Evolutionary conservation across 495 filamentous ascomycete genomes (phyloP).

Genomic region (Neurospora pannonica): DNA sequence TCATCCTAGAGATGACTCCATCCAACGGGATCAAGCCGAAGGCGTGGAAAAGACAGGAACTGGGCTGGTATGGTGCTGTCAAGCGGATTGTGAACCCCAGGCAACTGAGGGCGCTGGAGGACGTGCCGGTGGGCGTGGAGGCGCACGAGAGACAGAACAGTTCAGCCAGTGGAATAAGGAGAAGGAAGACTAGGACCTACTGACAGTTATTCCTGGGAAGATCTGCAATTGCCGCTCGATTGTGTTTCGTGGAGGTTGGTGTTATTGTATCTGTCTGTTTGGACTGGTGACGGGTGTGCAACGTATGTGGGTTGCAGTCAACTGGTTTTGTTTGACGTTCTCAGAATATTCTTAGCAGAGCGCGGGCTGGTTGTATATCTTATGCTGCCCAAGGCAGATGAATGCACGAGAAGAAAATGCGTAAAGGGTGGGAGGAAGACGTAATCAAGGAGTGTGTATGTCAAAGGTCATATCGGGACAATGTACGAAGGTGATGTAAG

Average conservation of each 20-base stretch:
- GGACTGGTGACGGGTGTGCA: neutral
- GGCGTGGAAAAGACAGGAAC: conserved; percentile 29
- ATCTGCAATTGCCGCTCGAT: neutral
- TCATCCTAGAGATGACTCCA: conserved; percentile 26
- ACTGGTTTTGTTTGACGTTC: neutral
- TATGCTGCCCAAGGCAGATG: neutral
- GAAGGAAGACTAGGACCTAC: conserved; percentile 10
- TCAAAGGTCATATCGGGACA: neutral
- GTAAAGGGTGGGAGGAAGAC: neutral
- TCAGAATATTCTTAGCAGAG: neutral
- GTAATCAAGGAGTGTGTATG: neutral
- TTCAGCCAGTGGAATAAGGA: neutral
- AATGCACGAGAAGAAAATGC: neutral
- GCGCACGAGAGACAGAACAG: conserved; percentile 9
- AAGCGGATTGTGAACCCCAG: conserved; percentile 10
- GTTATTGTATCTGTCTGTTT: neutral
- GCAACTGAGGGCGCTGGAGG: conserved; percentile 9
- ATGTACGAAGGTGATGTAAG: neutral
- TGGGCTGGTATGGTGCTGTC: conserved; percentile 31
- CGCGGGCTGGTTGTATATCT: neutral
- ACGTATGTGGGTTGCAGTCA: neutral
- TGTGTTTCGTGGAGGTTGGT: neutral
- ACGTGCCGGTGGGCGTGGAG: conserved; percentile 11
- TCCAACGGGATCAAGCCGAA: conserved; percentile 16
- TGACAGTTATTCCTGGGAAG: neutral